These are phyloP conservation scores for Chrysosporium keratinophilum DNA, from an alignment of 2,329 filamentous ascomycete genomes.

Conservation along the genomic window DNA sequence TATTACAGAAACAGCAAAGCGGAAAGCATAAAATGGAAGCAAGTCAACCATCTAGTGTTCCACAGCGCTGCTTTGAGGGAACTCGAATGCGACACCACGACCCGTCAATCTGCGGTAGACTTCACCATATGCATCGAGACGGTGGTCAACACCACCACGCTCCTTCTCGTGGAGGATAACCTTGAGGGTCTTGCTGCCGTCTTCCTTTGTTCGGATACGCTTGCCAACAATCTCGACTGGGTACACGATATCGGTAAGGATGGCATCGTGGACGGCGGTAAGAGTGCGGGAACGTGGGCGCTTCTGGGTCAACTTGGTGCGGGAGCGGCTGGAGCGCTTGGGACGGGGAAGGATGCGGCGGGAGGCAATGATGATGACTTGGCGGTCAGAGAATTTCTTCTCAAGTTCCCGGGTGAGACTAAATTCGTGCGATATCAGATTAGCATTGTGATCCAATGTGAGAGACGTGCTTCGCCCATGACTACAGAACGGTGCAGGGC, in stretches of 20 bases:
- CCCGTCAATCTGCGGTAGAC: conserved; percentile 97
- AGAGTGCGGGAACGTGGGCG: conserved; percentile 94
- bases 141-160: conserved; percentile 97
- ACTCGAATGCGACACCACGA: conserved; percentile 95
- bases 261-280: conserved; percentile 96
- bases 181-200: conserved; percentile 97
- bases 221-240: conserved; percentile 99
- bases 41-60: conserved; percentile 59
- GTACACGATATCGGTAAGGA: conserved; percentile 96
- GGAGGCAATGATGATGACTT: conserved; percentile 97
- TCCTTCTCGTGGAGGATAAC: conserved; percentile 99
- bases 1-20: conserved; percentile 8
- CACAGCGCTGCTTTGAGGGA: conserved; percentile 69
- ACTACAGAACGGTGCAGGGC: neutral
- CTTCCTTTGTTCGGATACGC: conserved; percentile 96
- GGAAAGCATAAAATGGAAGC: conserved; percentile 10
- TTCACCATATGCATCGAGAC: conserved; percentile 98
- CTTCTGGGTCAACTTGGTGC: conserved; percentile 97
- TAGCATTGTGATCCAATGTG: neutral
- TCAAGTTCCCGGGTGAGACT: conserved; percentile 99
- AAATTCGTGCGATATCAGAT: conserved; percentile 7
- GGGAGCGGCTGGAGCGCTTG: conserved; percentile 94
- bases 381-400: conserved; percentile 99
- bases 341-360: conserved; percentile 97
- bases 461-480: neutral